A percentile compares a stretch with the other conserved stretches of the same genome.
Evolutionary conservation across 208 protist species (phyloP).

Genomic region (Acanthamoeba sp.): DNA sequence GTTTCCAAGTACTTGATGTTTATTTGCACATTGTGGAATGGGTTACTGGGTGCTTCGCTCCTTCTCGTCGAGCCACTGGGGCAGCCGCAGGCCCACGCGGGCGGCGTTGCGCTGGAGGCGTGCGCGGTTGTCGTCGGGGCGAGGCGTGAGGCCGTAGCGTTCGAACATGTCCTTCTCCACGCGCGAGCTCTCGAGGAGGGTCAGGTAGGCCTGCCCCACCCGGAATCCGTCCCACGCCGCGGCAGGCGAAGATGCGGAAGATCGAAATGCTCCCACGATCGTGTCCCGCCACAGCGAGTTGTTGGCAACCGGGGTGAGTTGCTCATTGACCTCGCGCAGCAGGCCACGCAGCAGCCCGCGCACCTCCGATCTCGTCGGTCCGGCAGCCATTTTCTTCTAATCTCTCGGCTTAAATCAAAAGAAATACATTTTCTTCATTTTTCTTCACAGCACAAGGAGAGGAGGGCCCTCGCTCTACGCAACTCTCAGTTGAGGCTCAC

Average conservation of each 20-base stretch:
- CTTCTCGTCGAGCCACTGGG: slow-evolving; percentile 33
- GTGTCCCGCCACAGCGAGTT: neutral
- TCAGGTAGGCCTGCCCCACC: slow-evolving; percentile 10
- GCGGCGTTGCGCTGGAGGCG: neutral
- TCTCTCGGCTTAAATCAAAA: too few relatives aligned
- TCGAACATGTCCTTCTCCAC: slow-evolving; percentile 14
- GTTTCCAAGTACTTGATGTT: too few relatives aligned
- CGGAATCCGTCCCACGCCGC: neutral
- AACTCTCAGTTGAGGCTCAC: neutral
- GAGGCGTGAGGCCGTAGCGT: slow-evolving; percentile 26
- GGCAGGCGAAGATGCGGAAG: neutral
- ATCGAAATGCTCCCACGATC: neutral
- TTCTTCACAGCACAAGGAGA: too few relatives aligned
- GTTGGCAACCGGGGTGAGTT: neutral
- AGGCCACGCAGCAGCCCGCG: neutral
- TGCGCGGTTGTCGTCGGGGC: neutral
- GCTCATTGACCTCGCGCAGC: neutral
- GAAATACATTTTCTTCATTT: too few relatives aligned
- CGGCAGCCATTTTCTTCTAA: neutral
- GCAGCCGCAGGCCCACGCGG: neutral
- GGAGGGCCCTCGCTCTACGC: too few relatives aligned
- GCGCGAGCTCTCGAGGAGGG: neutral
- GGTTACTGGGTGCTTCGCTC: neutral
- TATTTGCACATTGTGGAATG: too few relatives aligned
- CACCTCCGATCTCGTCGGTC: neutral